These are phyloP conservation scores for Amanita polypyramis DNA, from an alignment of 768 basidiomycete genomes.

Conservation along the genomic window DNA sequence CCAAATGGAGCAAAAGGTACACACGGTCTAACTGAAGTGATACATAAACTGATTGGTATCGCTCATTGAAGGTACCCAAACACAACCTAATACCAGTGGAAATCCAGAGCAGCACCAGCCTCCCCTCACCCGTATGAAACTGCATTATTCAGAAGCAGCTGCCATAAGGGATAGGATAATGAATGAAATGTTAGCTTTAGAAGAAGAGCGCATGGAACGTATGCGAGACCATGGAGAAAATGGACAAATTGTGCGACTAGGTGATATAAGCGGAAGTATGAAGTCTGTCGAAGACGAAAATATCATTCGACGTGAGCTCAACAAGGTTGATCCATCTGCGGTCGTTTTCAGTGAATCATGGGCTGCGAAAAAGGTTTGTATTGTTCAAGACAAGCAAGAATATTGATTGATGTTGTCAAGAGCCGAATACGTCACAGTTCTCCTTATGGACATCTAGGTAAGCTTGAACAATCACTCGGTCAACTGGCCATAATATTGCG, in stretches of 20 bases:
- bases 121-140: constrained; percentile 46
- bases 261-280: constrained; percentile 35
- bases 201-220: constrained; percentile 92
- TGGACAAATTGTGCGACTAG: constrained; percentile 55
- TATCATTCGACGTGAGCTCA: constrained; percentile 87
- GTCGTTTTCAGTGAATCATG: constrained; percentile 95
- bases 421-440: constrained; percentile 87
- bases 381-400: not conserved
- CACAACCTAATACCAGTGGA: constrained; percentile 8
- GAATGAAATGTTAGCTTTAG: constrained; percentile 95
- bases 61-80: constrained; percentile 11
- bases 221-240: constrained; percentile 69
- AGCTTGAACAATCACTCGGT: constrained; percentile 12
- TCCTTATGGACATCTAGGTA: constrained; percentile 92
- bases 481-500: not conserved
- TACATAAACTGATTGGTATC: constrained; percentile 42
- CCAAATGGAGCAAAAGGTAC: constrained; percentile 14
- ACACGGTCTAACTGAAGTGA: constrained; percentile 27
- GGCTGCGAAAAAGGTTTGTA: constrained; percentile 76
- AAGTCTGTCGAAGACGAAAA: constrained; percentile 85
- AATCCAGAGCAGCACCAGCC: constrained; percentile 18
- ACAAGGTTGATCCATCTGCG: constrained; percentile 92
- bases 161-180: constrained; percentile 93
- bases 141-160: constrained; percentile 76
- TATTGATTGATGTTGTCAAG: constrained; percentile 21